These are phyloP conservation scores for Aspergillus awamori DNA, from an alignment of 2,329 filamentous ascomycete genomes.

Conservation along the genomic window DNA sequence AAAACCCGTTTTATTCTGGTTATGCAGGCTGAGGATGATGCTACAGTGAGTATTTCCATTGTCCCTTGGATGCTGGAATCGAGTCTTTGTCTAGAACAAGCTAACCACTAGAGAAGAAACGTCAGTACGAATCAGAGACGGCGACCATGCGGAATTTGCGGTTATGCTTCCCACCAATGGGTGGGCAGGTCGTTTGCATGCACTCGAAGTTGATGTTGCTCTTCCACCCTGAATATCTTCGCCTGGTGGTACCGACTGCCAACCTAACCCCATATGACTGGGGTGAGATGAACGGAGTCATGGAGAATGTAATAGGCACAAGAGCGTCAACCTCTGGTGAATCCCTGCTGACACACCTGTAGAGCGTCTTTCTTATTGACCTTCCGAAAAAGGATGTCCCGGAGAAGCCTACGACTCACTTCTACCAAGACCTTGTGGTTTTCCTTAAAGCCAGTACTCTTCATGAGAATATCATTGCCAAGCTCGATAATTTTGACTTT, in stretches of 20 bases:
- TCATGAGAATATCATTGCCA: conserved; percentile 65
- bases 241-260: conserved; percentile 82
- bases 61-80: not conserved
- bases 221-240: conserved; percentile 72
- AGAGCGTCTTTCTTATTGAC: conserved; percentile 90
- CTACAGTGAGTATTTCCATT: conserved; percentile 38
- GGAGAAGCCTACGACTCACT: conserved; percentile 51
- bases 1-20: conserved; percentile 66
- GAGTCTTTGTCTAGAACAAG: not conserved
- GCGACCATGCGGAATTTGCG: conserved; percentile 58
- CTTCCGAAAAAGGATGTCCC: conserved; percentile 60
- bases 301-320: conserved; percentile 73
- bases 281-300: conserved; percentile 73
- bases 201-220: conserved; percentile 93
- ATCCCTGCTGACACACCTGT: conserved; percentile 15
- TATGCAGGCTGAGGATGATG: conserved; percentile 61
- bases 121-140: conserved; percentile 43
- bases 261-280: conserved; percentile 87
- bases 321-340: not conserved
- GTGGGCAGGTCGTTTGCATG: conserved; percentile 72
- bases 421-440: conserved; percentile 69
- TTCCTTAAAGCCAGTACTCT: conserved; percentile 72
- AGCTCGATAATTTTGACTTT: conserved; percentile 81
- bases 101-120: conserved; percentile 32
- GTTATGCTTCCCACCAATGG: conserved; percentile 81